Percentiles rank a stretch among this genome's conserved stretches.
phyloP scores from a whole-genome alignment of 2,329 filamentous ascomycete species.

The Diaporthe ampelina region DNA sequence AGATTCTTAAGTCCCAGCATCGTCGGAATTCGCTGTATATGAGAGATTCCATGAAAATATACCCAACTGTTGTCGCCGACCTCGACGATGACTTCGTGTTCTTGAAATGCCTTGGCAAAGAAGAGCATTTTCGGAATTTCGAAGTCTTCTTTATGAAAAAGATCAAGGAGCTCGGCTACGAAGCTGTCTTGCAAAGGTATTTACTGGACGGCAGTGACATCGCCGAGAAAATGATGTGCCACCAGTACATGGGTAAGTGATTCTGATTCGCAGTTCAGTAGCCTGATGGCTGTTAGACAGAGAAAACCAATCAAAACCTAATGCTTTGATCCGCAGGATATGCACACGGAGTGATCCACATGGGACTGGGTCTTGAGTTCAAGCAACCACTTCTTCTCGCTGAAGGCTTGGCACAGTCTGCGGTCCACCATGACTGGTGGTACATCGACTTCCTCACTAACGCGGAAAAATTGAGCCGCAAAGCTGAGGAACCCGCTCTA shows the following conservation, averaged over 20 bases:
- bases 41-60: slow-evolving; percentile 22
- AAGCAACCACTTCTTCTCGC: slow-evolving; percentile 29
- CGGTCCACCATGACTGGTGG: slow-evolving; percentile 33
- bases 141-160: slow-evolving; percentile 23
- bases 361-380: slow-evolving; percentile 26
- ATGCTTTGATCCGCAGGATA: slow-evolving; percentile 12
- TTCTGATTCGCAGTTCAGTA: not conserved
- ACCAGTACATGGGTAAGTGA: slow-evolving; percentile 15
- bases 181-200: slow-evolving; percentile 21
- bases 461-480: slow-evolving; percentile 9
- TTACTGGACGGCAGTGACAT: slow-evolving; percentile 16
- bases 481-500: slow-evolving; percentile 20
- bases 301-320: not conserved
- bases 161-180: slow-evolving; percentile 25
- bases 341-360: slow-evolving; percentile 26
- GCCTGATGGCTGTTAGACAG: not conserved
- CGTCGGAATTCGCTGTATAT: slow-evolving; percentile 23
- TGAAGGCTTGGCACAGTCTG: slow-evolving; percentile 28
- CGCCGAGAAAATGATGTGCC: slow-evolving; percentile 14
- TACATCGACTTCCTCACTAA: slow-evolving; percentile 24
- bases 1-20: slow-evolving; percentile 19
- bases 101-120: slow-evolving; percentile 23
- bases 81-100: slow-evolving; percentile 21
- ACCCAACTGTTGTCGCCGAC: slow-evolving; percentile 10
- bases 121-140: slow-evolving; percentile 32